phyloP scores from a whole-genome alignment of 2,329 filamentous ascomycete genomes.

The Fusarium nisikadoi region DNA sequence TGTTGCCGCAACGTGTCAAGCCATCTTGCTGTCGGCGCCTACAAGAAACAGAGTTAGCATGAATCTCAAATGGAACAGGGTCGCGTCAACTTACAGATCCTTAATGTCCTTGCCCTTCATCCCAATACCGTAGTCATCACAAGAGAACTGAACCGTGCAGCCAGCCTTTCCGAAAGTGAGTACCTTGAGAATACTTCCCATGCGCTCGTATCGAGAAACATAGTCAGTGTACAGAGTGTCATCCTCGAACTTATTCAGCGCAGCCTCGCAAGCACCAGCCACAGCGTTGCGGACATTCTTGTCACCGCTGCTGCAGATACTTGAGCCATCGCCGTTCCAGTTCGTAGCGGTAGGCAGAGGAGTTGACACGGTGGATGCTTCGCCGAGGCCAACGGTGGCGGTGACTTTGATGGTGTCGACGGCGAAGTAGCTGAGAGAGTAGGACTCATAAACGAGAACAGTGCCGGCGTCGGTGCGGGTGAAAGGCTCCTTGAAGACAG shows the following conservation, averaged over 20 bases:
- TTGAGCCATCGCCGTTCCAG: background rate
- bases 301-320: constrained; percentile 4
- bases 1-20: constrained; percentile 7
- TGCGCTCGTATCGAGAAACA: background rate
- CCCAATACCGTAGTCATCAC: constrained; percentile 16
- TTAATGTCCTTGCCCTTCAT: constrained; percentile 22
- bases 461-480: background rate
- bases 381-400: constrained; percentile 4
- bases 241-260: constrained; percentile 5
- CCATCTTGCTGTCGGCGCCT: background rate
- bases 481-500: background rate
- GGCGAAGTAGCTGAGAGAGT: constrained; percentile 2
- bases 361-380: background rate
- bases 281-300: constrained; percentile 5
- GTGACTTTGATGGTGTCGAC: constrained; percentile 6
- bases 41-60: background rate
- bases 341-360: background rate
- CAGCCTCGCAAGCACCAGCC: background rate
- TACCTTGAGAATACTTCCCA: constrained; percentile 13
- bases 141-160: constrained; percentile 10
- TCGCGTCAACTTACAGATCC: constrained; percentile 2
- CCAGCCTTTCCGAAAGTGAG: constrained; percentile 3
- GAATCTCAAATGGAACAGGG: fast-evolving
- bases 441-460: constrained; percentile 1
- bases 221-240: constrained; percentile 3